These are phyloP conservation scores for Colletotrichum eremochloae DNA, from an alignment of 2,329 filamentous ascomycete species.

Conservation along the genomic window DNA sequence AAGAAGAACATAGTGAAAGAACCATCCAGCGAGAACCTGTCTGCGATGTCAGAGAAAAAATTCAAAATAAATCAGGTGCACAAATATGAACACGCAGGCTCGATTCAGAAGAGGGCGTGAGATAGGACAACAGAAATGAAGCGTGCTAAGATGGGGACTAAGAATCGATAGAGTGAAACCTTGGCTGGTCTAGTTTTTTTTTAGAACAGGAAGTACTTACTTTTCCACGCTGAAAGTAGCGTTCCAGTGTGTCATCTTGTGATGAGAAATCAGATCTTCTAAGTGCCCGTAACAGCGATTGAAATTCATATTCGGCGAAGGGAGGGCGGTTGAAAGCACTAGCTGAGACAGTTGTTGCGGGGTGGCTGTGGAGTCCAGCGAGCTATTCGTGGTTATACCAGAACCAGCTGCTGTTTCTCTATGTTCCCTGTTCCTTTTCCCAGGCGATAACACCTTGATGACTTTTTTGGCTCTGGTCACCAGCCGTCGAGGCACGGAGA, in stretches of 20 bases:
- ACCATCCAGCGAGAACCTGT: not conserved
- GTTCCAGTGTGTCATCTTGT: not conserved
- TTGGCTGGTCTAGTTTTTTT: no score
- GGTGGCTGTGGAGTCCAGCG: not conserved
- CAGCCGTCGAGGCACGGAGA: not conserved
- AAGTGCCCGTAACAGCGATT: not conserved
- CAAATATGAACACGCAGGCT: not conserved
- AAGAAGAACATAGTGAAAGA: not conserved
- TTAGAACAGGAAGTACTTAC: not conserved
- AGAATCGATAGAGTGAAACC: no score
- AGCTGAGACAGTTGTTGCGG: not conserved
- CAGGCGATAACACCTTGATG: not conserved
- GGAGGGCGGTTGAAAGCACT: not conserved
- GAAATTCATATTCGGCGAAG: not conserved
- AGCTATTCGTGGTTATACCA: no score
- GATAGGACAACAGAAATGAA: not conserved
- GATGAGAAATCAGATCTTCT: not conserved
- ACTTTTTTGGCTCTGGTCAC: not conserved
- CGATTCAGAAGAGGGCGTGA: not conserved
- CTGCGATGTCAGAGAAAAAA: not conserved
- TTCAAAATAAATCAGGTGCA: not conserved
- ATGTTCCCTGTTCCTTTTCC: not conserved
- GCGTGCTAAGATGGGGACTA: no score
- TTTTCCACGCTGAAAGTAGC: not conserved
- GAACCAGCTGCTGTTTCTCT: not conserved